phyloP scores from a whole-genome alignment of 352 stramenopile species.

The Pythium aristosporum region DNA sequence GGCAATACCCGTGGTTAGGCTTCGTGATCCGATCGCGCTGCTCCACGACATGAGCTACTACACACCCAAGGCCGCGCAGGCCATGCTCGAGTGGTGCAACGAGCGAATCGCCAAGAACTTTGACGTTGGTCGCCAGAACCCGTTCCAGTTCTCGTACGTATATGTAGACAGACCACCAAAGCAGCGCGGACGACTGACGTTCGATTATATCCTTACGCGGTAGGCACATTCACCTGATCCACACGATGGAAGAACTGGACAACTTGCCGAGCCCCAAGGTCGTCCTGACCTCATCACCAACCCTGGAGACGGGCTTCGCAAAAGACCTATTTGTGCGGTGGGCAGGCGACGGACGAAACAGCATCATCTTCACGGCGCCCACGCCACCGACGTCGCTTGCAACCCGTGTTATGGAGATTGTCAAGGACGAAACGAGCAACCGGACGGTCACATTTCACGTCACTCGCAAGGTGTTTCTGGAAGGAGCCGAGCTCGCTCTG shows the following conservation, averaged over 20 bases:
- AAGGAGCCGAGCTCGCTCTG: slow-evolving; percentile 83
- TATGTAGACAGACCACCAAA: not conserved
- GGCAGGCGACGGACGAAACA: slow-evolving; percentile 74
- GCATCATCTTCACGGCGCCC: slow-evolving; percentile 80
- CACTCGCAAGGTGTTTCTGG: slow-evolving; percentile 70
- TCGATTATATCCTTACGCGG: not conserved
- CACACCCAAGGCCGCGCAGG: slow-evolving; percentile 83
- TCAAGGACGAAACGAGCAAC: slow-evolving; percentile 46
- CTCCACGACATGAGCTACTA: slow-evolving; percentile 91
- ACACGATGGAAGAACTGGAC: slow-evolving; percentile 86
- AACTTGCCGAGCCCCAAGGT: slow-evolving; percentile 85
- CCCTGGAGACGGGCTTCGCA: slow-evolving; percentile 76
- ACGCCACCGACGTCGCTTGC: slow-evolving; percentile 66
- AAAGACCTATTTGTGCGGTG: slow-evolving; percentile 87
- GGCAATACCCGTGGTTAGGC: slow-evolving; percentile 29
- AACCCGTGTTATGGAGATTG: slow-evolving; percentile 57
- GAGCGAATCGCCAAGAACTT: slow-evolving; percentile 90
- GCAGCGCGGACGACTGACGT: not conserved
- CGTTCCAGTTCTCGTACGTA: slow-evolving; percentile 85
- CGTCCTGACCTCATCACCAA: slow-evolving; percentile 77
- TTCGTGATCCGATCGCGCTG: slow-evolving; percentile 82
- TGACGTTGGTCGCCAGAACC: slow-evolving; percentile 84
- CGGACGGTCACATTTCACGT: slow-evolving; percentile 63
- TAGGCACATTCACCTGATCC: slow-evolving; percentile 86
- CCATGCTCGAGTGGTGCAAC: slow-evolving; percentile 91